phyloP scores from a whole-genome alignment of 805 yeast species.

The Metschnikowia noctiluminum region DNA sequence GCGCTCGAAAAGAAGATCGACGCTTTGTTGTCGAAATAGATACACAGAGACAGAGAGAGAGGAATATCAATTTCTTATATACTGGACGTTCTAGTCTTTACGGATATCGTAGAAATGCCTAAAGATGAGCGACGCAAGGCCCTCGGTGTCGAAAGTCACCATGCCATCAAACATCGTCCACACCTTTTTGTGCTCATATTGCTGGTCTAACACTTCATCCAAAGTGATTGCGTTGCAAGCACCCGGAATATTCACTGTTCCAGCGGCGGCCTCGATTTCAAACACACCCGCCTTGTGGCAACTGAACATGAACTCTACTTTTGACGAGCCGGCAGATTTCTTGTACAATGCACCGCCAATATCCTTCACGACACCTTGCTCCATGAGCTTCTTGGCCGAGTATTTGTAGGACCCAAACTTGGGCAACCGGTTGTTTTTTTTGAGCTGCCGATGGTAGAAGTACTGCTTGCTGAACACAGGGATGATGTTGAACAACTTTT shows the following conservation, averaged over 20 bases:
- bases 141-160: constrained; percentile 66
- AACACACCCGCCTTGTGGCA: constrained; percentile 73
- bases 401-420: constrained; percentile 76
- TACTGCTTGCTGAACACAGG: constrained; percentile 69
- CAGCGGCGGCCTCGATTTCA: constrained; percentile 70
- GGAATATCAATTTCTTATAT: background rate
- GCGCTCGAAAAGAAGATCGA: constrained; percentile 62
- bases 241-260: constrained; percentile 63
- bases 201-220: constrained; percentile 68
- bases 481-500: constrained; percentile 45
- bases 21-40: constrained; percentile 26
- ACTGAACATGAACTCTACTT: constrained; percentile 69
- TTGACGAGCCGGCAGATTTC: constrained; percentile 49
- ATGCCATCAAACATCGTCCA: constrained; percentile 62
- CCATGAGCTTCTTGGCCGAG: constrained; percentile 70
- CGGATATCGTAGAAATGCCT: constrained; percentile 66
- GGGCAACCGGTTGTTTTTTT: constrained; percentile 63
- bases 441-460: constrained; percentile 68
- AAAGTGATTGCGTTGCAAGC: constrained; percentile 57
- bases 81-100: constrained; percentile 18
- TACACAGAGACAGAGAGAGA: background rate
- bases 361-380: constrained; percentile 63
- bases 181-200: constrained; percentile 59
- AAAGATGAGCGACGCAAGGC: constrained; percentile 66
- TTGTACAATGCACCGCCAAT: constrained; percentile 49